Evolutionary conservation across 2,329 filamentous ascomycete species (phyloP).

Genomic region (Macroventuria anomochaeta): DNA sequence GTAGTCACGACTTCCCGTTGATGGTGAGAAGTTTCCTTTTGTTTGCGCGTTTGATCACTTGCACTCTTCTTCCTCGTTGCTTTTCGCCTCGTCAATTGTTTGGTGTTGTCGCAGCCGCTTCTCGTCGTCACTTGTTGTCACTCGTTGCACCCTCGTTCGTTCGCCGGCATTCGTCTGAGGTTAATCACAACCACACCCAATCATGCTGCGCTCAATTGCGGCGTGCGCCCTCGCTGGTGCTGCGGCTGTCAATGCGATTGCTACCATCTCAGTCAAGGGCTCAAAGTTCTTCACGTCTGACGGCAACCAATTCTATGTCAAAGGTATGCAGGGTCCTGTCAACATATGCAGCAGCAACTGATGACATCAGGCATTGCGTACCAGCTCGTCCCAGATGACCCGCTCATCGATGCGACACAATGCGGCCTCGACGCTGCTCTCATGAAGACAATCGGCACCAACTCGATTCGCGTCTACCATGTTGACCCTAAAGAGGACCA

Average conservation of each 20-base stretch:
- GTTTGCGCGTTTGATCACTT: not conserved
- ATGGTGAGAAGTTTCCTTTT: conserved; percentile 1
- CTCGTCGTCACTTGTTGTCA: not conserved
- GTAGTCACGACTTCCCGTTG: not conserved
- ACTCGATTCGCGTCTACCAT: conserved; percentile 87
- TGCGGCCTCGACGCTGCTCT: conserved; percentile 76
- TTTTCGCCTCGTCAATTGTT: not conserved
- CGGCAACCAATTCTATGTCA: conserved; percentile 83
- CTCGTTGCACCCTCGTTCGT: no score
- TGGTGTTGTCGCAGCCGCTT: not conserved
- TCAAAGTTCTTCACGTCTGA: conserved; percentile 86
- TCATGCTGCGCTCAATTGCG: conserved; percentile 30
- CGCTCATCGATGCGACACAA: conserved; percentile 76
- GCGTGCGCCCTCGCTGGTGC: conserved; percentile 34
- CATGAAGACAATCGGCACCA: conserved; percentile 82
- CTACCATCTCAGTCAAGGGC: conserved; percentile 68
- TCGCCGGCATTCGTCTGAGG: no score
- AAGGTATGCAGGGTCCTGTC: conserved; percentile 60
- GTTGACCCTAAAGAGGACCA: conserved; percentile 77
- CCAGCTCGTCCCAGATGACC: conserved; percentile 70
- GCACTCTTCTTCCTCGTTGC: not conserved
- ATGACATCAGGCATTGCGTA: conserved; percentile 71
- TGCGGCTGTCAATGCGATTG: conserved; percentile 55
- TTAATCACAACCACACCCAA: no score
- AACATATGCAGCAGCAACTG: not conserved